Evolutionary conservation across 2,329 filamentous ascomycete species (phyloP), one percentile per base, ranked within the genome.

Genomic region (Fusarium sp.): DNA sequence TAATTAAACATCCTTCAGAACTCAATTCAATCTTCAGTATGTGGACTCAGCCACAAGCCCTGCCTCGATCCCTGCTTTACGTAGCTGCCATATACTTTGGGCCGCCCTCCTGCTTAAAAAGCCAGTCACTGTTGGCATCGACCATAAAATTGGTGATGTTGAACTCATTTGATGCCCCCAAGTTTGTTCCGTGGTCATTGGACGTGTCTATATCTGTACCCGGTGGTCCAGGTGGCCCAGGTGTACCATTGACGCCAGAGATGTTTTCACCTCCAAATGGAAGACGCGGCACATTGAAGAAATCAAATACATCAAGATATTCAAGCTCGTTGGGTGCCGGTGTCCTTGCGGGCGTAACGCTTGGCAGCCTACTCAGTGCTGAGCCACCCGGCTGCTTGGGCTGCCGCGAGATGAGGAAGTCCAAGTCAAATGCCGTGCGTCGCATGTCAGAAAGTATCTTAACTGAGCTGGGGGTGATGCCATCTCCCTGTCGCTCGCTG

Each of bases 391-490:
- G 83, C 50, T 80, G 84, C 50, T 80, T 82, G 2, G 92, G 93
- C 77, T 97, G 93, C 10, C 92, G 86, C 6, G 92, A 94, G 63
- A 97, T 97, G 30, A 97, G 82, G 69, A 96, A 93, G 74, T 97
- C 94, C 6, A 97, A 85, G 75, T 97, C 94, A 73, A 94, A 96
- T 1, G 93, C 94, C 48, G 92, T 96, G 20, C 94, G 86, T 20
- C 94, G 87, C 94, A 97, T 97, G 73, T 97, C 94, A 2, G 93
- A 91, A 1, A 97, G 81, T 52, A 97, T 97, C 75, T 89, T 91
- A 43, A 97, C 93, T 1, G 91, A 93, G 19, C 89, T 93, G 0
- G 94, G 93, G 0, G 92, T 94, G 26, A 92, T 86, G 4, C 91
- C 86, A 70, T 93, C 90, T 12, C 89, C 91, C 39, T 90, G 88